These are phyloP conservation scores for Penicillium sp. DNA, from an alignment of 2,329 filamentous ascomycete species.

Conservation along the genomic window DNA sequence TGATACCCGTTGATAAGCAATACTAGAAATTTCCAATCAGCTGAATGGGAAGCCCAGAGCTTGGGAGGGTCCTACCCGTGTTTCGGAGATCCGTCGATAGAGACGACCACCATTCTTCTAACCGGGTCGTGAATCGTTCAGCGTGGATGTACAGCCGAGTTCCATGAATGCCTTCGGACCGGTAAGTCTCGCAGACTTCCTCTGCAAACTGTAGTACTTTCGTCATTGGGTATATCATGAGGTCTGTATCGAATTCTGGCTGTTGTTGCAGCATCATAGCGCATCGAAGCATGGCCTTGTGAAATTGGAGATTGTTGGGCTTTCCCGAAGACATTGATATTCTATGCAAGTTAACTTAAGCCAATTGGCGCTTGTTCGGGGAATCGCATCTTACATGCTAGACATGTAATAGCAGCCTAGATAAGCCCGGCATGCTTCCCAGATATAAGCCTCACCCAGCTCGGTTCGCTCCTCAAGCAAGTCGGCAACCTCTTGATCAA, in stretches of 20 bases:
- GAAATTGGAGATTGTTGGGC: conserved; percentile 16
- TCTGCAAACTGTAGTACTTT: conserved; percentile 23
- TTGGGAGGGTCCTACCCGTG: conserved; percentile 8
- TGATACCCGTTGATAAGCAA: conserved; percentile 14
- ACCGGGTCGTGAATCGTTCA: conserved; percentile 15
- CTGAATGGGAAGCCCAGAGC: neutral
- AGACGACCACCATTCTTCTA: conserved; percentile 21
- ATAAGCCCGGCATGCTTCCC: conserved; percentile 15
- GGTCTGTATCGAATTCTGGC: conserved; percentile 24
- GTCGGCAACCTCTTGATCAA: conserved; percentile 17
- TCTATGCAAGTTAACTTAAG: conserved; percentile 9
- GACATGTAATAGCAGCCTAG: conserved; percentile 23
- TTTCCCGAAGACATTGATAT: conserved; percentile 17
- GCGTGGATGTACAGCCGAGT: conserved; percentile 15
- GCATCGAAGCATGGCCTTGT: conserved; percentile 19
- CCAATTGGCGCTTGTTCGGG: neutral
- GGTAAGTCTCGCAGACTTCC: conserved; percentile 17
- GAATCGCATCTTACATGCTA: conserved; percentile 11
- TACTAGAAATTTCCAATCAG: conserved; percentile 6
- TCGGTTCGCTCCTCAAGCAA: conserved; percentile 10
- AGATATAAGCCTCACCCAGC: conserved; percentile 1
- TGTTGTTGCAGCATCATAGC: conserved; percentile 19
- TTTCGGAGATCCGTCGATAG: conserved; percentile 15
- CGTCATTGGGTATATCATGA: conserved; percentile 22
- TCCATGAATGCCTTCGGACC: conserved; percentile 11